Evolutionary conservation across 1,284 basidiomycete genomes (phyloP).

Genomic region (Mycosarcoma maydis): DNA sequence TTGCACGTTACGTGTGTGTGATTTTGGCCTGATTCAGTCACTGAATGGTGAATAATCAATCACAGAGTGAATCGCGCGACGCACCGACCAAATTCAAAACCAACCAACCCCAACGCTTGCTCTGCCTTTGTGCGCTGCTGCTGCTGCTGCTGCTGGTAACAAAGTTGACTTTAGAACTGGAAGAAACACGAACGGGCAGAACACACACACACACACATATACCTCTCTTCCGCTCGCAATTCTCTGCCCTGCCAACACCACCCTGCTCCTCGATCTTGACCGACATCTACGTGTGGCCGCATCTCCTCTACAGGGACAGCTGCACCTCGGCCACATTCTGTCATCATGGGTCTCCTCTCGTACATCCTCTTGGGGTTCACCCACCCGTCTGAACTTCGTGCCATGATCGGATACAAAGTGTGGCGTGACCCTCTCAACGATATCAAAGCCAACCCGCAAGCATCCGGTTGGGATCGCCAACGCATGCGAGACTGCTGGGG

Average conservation of each 20-base stretch:
- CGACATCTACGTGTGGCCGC: not conserved
- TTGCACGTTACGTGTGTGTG: not conserved
- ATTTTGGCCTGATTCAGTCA: not conserved
- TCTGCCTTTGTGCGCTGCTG: not conserved
- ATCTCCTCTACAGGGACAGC: not conserved
- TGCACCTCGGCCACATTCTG: too few relatives aligned
- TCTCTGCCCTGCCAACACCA: not conserved
- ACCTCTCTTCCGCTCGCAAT: too few relatives aligned
- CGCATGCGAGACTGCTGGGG: slow-evolving; percentile 89
- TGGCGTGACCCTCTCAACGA: slow-evolving; percentile 69
- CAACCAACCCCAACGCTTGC: slow-evolving; percentile 1
- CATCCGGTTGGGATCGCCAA: slow-evolving; percentile 63
- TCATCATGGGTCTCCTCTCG: slow-evolving; percentile 34
- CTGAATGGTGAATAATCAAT: too few relatives aligned
- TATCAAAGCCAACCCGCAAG: slow-evolving; percentile 66
- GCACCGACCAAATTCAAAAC: slow-evolving; percentile 9
- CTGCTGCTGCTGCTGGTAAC: too few relatives aligned
- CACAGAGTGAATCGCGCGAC: not conserved
- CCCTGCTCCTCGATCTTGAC: too few relatives aligned
- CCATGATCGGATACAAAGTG: slow-evolving; percentile 67
- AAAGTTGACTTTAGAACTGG: too few relatives aligned
- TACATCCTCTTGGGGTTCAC: slow-evolving; percentile 44
- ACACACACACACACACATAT: too few relatives aligned
- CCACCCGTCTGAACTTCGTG: slow-evolving; percentile 66
- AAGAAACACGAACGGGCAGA: too few relatives aligned